Percentiles rank a stretch among this genome's conserved stretches.
phyloP scores from a whole-genome alignment of 768 basidiomycete genomes.

The Mycena rebaudengoi region DNA sequence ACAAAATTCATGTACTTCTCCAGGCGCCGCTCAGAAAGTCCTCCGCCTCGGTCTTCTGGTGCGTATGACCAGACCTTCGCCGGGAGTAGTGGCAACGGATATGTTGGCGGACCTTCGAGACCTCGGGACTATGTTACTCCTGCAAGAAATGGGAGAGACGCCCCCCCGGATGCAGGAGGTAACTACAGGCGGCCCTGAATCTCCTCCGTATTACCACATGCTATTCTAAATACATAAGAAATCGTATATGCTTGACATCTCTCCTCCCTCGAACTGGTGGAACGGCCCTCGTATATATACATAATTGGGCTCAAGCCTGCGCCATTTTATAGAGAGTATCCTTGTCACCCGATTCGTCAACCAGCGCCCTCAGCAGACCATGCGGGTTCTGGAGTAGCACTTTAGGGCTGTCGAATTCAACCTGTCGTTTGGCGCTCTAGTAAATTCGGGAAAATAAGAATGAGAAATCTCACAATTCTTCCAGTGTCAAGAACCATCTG shows the following conservation, averaged over 20 bases:
- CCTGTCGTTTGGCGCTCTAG: no score
- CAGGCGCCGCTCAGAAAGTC: constrained; percentile 81
- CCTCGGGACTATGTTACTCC: constrained; percentile 44
- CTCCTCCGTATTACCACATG: no score
- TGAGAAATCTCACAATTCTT: constrained; percentile 39
- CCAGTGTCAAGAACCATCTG: constrained; percentile 56
- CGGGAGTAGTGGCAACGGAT: constrained; percentile 53
- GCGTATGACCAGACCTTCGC: constrained; percentile 63
- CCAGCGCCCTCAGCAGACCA: constrained; percentile 60
- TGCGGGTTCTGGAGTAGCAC: constrained; percentile 60
- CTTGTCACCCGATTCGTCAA: constrained; percentile 67
- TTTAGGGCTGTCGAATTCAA: constrained; percentile 64
- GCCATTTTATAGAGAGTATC: constrained; percentile 58
- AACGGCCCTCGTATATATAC: no score
- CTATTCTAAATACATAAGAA: no score
- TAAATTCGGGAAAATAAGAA: no score
- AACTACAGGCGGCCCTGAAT: constrained; percentile 51
- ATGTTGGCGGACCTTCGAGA: constrained; percentile 49
- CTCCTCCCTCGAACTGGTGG: no score
- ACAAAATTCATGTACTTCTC: neutral
- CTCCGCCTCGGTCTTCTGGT: constrained; percentile 57
- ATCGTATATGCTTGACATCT: no score
- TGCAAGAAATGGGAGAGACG: constrained; percentile 56
- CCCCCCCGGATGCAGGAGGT: constrained; percentile 40
- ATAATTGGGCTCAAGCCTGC: constrained; percentile 21